Conservation (phyloP, 495 filamentous ascomycete species). For the Trichoderma orchidacearum region DNA sequence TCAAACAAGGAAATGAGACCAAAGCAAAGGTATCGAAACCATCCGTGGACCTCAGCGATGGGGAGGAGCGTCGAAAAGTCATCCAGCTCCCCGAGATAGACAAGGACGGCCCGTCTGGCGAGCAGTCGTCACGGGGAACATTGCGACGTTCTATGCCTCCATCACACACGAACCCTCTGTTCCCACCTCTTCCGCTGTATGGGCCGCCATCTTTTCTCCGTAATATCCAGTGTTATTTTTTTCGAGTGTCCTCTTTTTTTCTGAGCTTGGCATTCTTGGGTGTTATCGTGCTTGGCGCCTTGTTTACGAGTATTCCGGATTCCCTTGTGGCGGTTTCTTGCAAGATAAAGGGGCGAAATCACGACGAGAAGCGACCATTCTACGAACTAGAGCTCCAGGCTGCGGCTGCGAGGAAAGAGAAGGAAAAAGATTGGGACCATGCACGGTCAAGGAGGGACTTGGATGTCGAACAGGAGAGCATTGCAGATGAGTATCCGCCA, state of each 20-base stretch:
- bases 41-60: neutral
- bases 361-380: constrained; percentile 49
- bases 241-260: constrained; percentile 53
- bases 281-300: constrained; percentile 60
- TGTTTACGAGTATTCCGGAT: constrained; percentile 44
- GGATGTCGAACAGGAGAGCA: constrained; percentile 21
- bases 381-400: constrained; percentile 45
- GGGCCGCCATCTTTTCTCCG: constrained; percentile 53
- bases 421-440: constrained; percentile 40
- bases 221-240: constrained; percentile 46
- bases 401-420: constrained; percentile 18
- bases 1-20: constrained; percentile 10
- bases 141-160: constrained; percentile 37
- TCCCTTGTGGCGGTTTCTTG: constrained; percentile 30
- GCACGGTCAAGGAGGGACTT: constrained; percentile 44
- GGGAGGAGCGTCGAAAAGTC: constrained; percentile 2
- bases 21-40: constrained; percentile 5
- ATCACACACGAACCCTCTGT: constrained; percentile 64
- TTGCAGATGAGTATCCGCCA: constrained; percentile 45
- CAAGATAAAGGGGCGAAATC: constrained; percentile 39
- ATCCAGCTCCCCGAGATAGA: constrained; percentile 1
- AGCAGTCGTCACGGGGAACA: constrained; percentile 17
- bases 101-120: neutral
- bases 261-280: constrained; percentile 64
- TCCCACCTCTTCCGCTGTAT: constrained; percentile 78